phyloP scores from a whole-genome alignment of 1,284 basidiomycete genomes.

The Farysia itapuensis region DNA sequence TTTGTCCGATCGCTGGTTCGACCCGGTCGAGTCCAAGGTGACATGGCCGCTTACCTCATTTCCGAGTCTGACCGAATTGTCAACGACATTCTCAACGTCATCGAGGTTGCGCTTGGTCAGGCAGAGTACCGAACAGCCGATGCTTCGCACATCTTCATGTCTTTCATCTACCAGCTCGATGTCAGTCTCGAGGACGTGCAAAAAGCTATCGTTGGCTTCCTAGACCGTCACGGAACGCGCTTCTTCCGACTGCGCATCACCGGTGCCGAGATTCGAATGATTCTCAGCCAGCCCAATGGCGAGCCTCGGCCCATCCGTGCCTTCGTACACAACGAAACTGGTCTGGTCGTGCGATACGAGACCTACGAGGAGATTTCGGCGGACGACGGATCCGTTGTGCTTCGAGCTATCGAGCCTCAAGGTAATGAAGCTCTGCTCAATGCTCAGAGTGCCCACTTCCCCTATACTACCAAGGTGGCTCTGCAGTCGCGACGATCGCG shows the following conservation, averaged over 20 bases:
- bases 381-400: slow-evolving; percentile 87
- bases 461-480: slow-evolving; percentile 97
- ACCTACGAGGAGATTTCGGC: slow-evolving; percentile 98
- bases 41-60: slow-evolving; percentile 94
- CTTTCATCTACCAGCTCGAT: slow-evolving; percentile 94
- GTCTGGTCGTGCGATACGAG: slow-evolving; percentile 97
- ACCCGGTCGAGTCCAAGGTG: slow-evolving; percentile 86
- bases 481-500: slow-evolving; percentile 98
- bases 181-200: slow-evolving; percentile 95
- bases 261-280: slow-evolving; percentile 92
- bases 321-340: slow-evolving; percentile 96
- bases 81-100: slow-evolving; percentile 87
- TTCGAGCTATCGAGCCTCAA: slow-evolving; percentile 69
- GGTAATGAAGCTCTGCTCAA: slow-evolving; percentile 46
- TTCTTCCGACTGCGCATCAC: slow-evolving; percentile 98
- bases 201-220: slow-evolving; percentile 92
- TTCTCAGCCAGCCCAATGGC: slow-evolving; percentile 81
- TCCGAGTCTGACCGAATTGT: slow-evolving; percentile 97
- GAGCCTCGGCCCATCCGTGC: slow-evolving; percentile 93
- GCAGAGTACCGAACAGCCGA: slow-evolving; percentile 57
- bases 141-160: slow-evolving; percentile 67
- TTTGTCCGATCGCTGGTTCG: slow-evolving; percentile 95
- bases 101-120: slow-evolving; percentile 67
- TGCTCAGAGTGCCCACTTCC: slow-evolving; percentile 53
- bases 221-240: slow-evolving; percentile 88